Percentiles rank a stretch among this genome's conserved stretches.
Conservation (phyloP, 352 stramenopile genomes). For the Phytophthora melonis region DNA sequence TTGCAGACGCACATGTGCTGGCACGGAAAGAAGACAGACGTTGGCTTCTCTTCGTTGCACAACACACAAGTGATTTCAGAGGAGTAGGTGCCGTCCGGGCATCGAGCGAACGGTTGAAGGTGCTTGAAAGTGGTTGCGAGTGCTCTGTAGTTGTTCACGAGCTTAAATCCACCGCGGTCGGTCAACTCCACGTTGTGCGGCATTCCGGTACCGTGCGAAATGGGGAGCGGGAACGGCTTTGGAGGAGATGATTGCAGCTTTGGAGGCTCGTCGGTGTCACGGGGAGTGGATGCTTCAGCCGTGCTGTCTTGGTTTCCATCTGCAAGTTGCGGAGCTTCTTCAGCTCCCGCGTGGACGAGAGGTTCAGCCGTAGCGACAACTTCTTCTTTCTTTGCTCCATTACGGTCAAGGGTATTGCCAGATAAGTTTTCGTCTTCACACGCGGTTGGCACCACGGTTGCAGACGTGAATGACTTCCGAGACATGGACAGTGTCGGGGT, state of each 20-base stretch:
- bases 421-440: background rate
- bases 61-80: slow-evolving; percentile 45
- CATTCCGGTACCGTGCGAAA: slow-evolving; percentile 12
- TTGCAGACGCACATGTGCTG: slow-evolving; percentile 73
- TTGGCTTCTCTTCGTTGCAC: slow-evolving; percentile 41
- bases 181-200: slow-evolving; percentile 12
- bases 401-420: too few relatives aligned
- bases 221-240: slow-evolving; percentile 2
- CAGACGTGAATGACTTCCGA: slow-evolving; percentile 12
- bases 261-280: background rate
- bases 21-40: slow-evolving; percentile 39
- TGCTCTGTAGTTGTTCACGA: slow-evolving; percentile 61
- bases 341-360: background rate
- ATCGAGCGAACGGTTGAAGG: slow-evolving; percentile 54
- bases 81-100: slow-evolving; percentile 48
- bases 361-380: background rate
- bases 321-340: background rate
- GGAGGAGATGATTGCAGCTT: background rate
- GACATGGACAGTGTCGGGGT: background rate
- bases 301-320: background rate
- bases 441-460: slow-evolving; percentile 8
- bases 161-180: slow-evolving; percentile 9
- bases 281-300: background rate
- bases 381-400: background rate
- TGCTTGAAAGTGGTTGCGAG: slow-evolving; percentile 54